phyloP scores from a whole-genome alignment of 2,329 filamentous ascomycete species.

The Hypomyces rosellus region DNA sequence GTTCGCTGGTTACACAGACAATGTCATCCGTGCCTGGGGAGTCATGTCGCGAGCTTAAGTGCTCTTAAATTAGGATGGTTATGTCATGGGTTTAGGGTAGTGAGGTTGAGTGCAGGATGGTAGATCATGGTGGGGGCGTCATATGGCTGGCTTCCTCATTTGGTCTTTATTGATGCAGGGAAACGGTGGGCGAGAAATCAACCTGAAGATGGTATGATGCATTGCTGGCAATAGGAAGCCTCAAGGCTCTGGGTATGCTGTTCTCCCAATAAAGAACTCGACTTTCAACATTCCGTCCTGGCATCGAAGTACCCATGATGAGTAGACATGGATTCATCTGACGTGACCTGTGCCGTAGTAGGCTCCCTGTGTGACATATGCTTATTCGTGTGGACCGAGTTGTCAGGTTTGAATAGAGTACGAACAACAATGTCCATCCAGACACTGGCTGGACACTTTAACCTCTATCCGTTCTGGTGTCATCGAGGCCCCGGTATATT shows the following conservation, averaged over 20 bases:
- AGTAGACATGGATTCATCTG: too few species aligned
- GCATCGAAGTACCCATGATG: neutral
- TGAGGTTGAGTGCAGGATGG: conserved; percentile 20
- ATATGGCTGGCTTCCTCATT: conserved; percentile 41
- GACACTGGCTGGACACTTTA: too few species aligned
- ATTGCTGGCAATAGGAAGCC: conserved; percentile 33
- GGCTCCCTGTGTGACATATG: too few species aligned
- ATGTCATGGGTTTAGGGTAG: neutral
- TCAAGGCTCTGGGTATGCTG: conserved; percentile 34
- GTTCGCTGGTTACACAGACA: conserved; percentile 99
- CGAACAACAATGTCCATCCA: too few species aligned
- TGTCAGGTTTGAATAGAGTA: too few species aligned
- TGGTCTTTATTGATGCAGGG: conserved; percentile 38
- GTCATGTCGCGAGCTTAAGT: conserved; percentile 87
- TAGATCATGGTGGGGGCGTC: conserved; percentile 42
- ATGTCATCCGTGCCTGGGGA: conserved; percentile 97
- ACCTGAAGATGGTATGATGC: conserved; percentile 31
- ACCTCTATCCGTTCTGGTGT: too few species aligned
- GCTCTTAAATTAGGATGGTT: neutral
- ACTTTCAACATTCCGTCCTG: conserved; percentile 19
- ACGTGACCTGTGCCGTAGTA: too few species aligned
- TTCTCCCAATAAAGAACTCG: conserved; percentile 34
- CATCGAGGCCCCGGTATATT: too few species aligned
- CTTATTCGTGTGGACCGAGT: too few species aligned
- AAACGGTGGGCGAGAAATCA: conserved; percentile 27